Evolutionary conservation across 2,329 filamentous ascomycete species (phyloP).

Genomic region (Emergomyces africanus): DNA sequence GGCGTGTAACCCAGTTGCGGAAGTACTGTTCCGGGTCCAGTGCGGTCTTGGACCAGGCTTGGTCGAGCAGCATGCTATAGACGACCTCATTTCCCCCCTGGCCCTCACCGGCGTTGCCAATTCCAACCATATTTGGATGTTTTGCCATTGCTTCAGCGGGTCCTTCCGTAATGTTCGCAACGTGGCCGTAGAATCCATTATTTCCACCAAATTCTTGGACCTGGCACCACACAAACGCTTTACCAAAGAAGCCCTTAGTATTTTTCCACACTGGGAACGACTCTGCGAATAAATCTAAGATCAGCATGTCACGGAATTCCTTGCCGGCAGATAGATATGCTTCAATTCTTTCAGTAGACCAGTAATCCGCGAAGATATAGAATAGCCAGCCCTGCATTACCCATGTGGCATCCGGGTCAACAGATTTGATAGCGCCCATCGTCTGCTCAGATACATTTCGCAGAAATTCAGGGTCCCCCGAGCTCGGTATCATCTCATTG

Average conservation of each 20-base stretch:
- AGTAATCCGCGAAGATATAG: slow-evolving; percentile 33
- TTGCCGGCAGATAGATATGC: slow-evolving; percentile 36
- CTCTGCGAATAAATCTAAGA: slow-evolving; percentile 41
- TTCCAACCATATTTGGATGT: background rate
- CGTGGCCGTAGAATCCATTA: slow-evolving; percentile 39
- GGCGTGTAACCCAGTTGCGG: background rate
- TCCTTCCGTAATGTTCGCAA: slow-evolving; percentile 33
- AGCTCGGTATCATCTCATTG: slow-evolving; percentile 39
- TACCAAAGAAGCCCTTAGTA: slow-evolving; percentile 39
- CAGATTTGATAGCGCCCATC: slow-evolving; percentile 22
- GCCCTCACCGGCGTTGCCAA: slow-evolving; percentile 36
- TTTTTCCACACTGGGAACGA: slow-evolving; percentile 39
- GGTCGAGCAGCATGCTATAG: slow-evolving; percentile 39
- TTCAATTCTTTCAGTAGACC: slow-evolving; percentile 37
- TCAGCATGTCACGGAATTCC: slow-evolving; percentile 34
- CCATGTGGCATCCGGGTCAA: slow-evolving; percentile 38
- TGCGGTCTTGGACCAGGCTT: slow-evolving; percentile 35
- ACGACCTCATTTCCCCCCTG: slow-evolving; percentile 43
- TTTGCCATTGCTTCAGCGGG: background rate
- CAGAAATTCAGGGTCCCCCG: slow-evolving; percentile 23
- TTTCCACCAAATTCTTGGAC: slow-evolving; percentile 40
- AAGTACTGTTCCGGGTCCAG: slow-evolving; percentile 33
- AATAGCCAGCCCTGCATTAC: slow-evolving; percentile 45
- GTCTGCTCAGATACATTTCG: background rate
- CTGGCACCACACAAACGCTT: slow-evolving; percentile 44